Percentiles rank a stretch among this genome's conserved stretches.
Conservation (phyloP, 106 monocot genomes). For the Cymbidium sinense region DNA sequence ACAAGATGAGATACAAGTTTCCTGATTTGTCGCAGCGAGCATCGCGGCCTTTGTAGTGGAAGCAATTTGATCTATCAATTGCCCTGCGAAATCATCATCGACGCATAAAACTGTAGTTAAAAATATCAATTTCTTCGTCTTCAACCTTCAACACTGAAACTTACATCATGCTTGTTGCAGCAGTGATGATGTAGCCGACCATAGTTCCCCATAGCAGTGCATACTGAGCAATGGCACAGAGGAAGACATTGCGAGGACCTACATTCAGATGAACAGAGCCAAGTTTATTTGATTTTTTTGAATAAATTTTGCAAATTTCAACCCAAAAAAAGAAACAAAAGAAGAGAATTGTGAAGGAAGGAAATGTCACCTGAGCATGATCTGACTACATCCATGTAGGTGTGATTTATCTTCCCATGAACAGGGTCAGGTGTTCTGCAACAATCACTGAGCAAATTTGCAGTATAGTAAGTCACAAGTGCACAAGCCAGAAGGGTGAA, state of each 20-base stretch:
- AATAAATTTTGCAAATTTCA: not conserved
- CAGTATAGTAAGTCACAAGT: constrained; percentile 52
- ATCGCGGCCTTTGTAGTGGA: constrained; percentile 23
- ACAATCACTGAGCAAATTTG: constrained; percentile 59
- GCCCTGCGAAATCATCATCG: constrained; percentile 13
- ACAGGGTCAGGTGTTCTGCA: constrained; percentile 65
- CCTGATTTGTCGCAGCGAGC: constrained; percentile 30
- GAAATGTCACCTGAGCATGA: constrained; percentile 45
- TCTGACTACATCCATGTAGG: constrained; percentile 72
- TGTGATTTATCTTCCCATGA: constrained; percentile 61
- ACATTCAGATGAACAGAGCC: not conserved
- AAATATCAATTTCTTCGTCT: not conserved
- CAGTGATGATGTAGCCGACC: constrained; percentile 63
- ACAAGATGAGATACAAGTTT: constrained; percentile 22
- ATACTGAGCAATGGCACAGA: constrained; percentile 50
- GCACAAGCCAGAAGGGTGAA: constrained; percentile 42
- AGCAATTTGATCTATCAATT: constrained; percentile 24
- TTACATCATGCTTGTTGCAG: constrained; percentile 60
- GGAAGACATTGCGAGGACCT: constrained; percentile 48
- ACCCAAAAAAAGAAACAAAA: too few relatives aligned
- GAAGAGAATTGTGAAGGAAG: not conserved
- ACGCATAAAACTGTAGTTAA: not conserved
- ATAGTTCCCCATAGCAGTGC: constrained; percentile 59
- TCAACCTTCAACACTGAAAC: not conserved
- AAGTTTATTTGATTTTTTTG: not conserved